phyloP scores from a whole-genome alignment of 2,329 filamentous ascomycete species.

The Alternaria panax region DNA sequence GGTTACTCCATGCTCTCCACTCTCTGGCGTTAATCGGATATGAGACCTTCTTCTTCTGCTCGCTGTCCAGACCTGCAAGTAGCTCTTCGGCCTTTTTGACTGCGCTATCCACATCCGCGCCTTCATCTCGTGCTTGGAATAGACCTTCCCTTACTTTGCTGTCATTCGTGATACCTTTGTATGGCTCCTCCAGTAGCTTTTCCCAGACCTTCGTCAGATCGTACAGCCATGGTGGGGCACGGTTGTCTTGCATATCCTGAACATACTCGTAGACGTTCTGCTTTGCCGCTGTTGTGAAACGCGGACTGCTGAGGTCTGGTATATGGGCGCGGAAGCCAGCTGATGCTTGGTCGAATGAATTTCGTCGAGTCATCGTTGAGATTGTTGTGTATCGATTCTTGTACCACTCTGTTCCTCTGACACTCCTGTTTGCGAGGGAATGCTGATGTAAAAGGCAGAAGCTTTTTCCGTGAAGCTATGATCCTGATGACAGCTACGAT shows the following conservation, averaged over 20 bases:
- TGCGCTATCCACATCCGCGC: slow-evolving; percentile 65
- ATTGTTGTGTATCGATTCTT: not conserved
- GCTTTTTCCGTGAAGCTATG: not conserved
- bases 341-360: slow-evolving; percentile 37
- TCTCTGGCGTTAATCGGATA: slow-evolving; percentile 74
- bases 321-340: slow-evolving; percentile 64
- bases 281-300: slow-evolving; percentile 69
- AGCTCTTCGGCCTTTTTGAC: slow-evolving; percentile 60
- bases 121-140: slow-evolving; percentile 69
- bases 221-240: slow-evolving; percentile 69
- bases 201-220: slow-evolving; percentile 50
- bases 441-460: not conserved
- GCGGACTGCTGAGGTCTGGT: slow-evolving; percentile 66
- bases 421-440: not conserved
- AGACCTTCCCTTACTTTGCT: slow-evolving; percentile 65
- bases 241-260: slow-evolving; percentile 64
- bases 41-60: slow-evolving; percentile 58
- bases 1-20: slow-evolving; percentile 76
- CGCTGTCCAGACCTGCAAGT: slow-evolving; percentile 56
- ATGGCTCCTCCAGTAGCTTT: slow-evolving; percentile 65
- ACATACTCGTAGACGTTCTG: slow-evolving; percentile 71
- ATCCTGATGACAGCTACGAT: not conserved
- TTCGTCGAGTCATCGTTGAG: slow-evolving; percentile 26
- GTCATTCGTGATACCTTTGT: slow-evolving; percentile 73
- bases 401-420: not conserved